Base-by-base conservation (phyloP, 2,329 filamentous ascomycete genomes). In the Colletotrichum graminicola region DNA sequence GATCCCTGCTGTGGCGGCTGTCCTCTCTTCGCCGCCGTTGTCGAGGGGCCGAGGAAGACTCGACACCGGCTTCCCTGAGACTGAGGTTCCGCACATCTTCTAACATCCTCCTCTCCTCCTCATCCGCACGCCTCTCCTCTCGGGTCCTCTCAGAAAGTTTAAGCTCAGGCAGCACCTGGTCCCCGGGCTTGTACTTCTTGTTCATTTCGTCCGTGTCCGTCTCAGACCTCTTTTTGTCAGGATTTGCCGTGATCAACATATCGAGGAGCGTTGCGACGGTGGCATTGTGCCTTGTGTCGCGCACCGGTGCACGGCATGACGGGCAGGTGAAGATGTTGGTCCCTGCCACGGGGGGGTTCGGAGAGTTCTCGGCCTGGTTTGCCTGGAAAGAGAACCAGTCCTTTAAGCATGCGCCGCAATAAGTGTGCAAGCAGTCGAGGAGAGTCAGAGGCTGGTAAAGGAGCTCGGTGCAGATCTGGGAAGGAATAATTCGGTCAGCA, bases 331-430 rank as follows among this genome's bases (percentile, higher is more conserved):
- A 97, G 78, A 88, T 78, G 74, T 82, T 76, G 77, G 85, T 72
- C 76, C 87, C 77, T 75, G 86, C 78, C 64, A 84, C 75, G 73
- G 89, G 85, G 52, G 85, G 83, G 14, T 82, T 82, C 16, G 86
- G 87, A 2, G 83, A 82, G 69, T 81, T 83, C 74, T 87, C 88
- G 54, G 87, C 88, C 18, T 86, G 85, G 39, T 86, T 84, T 47
- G 91, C 91, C 80, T 97, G 94, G 81, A 91, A 96, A 74, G 86
- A 85, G 80, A 98, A 99, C 96, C 96, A 99, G 84, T 97, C 94
- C 81, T 97, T 97, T 71, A 98, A 82, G 79, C 96, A 99, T 49
- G 93, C 93, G 74, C 95, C 96, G 84, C 96, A 99, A 82, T 97
- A 99, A 56, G 95, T 98, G 83, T 97, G 94, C 55, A 97, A 89